phyloP scores from a whole-genome alignment of 257 asterid genomes.

The Echites panduratus region DNA sequence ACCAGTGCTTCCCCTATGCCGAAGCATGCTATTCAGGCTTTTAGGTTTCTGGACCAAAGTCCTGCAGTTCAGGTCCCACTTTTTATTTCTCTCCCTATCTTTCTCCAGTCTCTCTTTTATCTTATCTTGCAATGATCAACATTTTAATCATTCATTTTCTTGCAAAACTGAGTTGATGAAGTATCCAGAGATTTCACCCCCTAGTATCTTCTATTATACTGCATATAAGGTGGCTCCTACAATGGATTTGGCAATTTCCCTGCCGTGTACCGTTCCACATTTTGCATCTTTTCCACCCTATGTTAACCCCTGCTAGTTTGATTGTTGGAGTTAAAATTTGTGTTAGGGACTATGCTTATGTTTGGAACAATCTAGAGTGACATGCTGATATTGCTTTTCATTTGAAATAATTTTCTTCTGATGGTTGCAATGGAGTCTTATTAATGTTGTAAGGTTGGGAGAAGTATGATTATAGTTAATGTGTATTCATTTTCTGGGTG shows the following conservation, averaged over 20 bases:
- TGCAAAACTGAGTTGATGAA: neutral
- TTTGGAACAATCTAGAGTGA: too few relatives aligned
- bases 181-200: neutral
- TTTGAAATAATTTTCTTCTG: neutral
- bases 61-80: conserved; percentile 24
- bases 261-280: too few relatives aligned
- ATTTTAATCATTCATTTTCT: neutral
- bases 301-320: too few relatives aligned
- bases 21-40: conserved; percentile 29
- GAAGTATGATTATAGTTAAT: neutral
- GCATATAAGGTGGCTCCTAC: too few relatives aligned
- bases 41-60: conserved; percentile 27
- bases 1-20: conserved; percentile 4
- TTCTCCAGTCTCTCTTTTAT: neutral
- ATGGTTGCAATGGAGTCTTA: neutral
- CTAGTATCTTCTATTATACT: neutral
- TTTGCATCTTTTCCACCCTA: too few relatives aligned
- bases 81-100: neutral
- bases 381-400: too few relatives aligned
- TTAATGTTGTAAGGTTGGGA: too few relatives aligned
- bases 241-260: too few relatives aligned
- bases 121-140: neutral
- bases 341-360: too few relatives aligned
- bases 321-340: too few relatives aligned
- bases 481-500: neutral